These are phyloP conservation scores for Purshia tridentata DNA, from an alignment of 306 rosid species.

Conservation along the genomic window DNA sequence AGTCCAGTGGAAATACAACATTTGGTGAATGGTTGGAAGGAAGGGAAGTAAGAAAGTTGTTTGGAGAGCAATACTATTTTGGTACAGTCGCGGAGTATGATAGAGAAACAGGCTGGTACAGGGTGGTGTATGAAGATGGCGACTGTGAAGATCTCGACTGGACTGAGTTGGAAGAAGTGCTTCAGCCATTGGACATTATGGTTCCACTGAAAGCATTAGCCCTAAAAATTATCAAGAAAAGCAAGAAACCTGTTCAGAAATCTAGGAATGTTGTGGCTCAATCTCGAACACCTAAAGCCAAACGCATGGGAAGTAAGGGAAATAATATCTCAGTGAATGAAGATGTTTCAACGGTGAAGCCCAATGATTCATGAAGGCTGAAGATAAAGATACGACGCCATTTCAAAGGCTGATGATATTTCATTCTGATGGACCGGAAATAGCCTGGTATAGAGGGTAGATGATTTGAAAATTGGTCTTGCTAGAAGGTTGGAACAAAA, in stretches of 20 bases:
- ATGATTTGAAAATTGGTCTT: background rate
- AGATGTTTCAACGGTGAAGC: constrained; percentile 20
- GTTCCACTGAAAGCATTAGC: constrained; percentile 65
- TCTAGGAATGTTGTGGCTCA: constrained; percentile 31
- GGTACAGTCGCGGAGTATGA: constrained; percentile 62
- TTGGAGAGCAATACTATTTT: constrained; percentile 52
- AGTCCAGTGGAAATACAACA: constrained; percentile 18
- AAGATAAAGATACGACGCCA: background rate
- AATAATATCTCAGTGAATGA: constrained; percentile 21
- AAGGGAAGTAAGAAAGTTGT: constrained; percentile 70
- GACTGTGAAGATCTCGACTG: constrained; percentile 85
- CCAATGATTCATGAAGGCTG: constrained; percentile 16
- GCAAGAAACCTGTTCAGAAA: constrained; percentile 37
- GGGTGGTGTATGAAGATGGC: constrained; percentile 80
- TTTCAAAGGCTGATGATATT: background rate
- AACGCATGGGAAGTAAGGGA: constrained; percentile 36
- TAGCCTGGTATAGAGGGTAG: background rate
- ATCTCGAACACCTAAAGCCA: constrained; percentile 30
- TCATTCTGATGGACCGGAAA: background rate
- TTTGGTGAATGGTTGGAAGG: constrained; percentile 88
- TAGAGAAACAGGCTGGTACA: constrained; percentile 66
- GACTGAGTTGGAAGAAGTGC: constrained; percentile 71
- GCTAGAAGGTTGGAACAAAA: background rate
- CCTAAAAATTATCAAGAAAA: constrained; percentile 44
- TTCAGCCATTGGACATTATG: constrained; percentile 70